Percentiles rank a stretch among this genome's conserved stretches.
phyloP scores from a whole-genome alignment of 202 grass and related monocot species.

The Cymbopogon flexuosus region DNA sequence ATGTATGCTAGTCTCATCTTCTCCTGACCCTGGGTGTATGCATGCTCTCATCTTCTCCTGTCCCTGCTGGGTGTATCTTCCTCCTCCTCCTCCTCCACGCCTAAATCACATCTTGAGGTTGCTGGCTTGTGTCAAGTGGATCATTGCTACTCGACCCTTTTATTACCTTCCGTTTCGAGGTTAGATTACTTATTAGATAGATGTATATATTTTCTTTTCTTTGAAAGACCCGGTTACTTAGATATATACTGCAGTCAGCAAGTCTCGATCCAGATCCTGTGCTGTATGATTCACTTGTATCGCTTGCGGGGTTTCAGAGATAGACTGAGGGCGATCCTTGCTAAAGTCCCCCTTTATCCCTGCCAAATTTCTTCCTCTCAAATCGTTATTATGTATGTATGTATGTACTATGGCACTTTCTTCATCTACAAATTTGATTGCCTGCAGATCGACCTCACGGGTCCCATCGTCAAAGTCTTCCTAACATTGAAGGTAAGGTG shows the following conservation, averaged over 20 bases:
- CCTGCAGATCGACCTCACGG: constrained; percentile 66
- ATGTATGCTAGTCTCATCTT: not conserved
- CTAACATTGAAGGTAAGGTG: constrained; percentile 59
- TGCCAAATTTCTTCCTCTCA: constrained; percentile 5
- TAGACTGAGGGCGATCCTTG: not conserved
- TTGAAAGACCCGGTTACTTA: no score
- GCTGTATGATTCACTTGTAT: not conserved
- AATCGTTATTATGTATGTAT: not conserved
- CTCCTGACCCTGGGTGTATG: not conserved
- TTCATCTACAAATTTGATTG: not conserved
- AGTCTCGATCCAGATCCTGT: not conserved
- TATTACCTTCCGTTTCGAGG: not conserved
- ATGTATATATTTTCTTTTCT: not conserved
- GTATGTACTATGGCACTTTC: not conserved
- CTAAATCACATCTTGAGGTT: not conserved
- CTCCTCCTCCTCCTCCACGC: no score
- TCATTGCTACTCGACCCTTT: not conserved
- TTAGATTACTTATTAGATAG: not conserved
- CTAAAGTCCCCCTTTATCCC: not conserved
- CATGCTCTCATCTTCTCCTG: not conserved
- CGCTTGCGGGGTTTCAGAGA: not conserved
- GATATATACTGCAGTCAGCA: no score
- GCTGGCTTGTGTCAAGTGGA: not conserved
- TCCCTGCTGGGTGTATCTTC: not conserved
- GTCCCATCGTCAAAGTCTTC: constrained; percentile 48